Conservation (phyloP, 768 basidiomycete genomes). For the Rhizopogon roseolus region DNA sequence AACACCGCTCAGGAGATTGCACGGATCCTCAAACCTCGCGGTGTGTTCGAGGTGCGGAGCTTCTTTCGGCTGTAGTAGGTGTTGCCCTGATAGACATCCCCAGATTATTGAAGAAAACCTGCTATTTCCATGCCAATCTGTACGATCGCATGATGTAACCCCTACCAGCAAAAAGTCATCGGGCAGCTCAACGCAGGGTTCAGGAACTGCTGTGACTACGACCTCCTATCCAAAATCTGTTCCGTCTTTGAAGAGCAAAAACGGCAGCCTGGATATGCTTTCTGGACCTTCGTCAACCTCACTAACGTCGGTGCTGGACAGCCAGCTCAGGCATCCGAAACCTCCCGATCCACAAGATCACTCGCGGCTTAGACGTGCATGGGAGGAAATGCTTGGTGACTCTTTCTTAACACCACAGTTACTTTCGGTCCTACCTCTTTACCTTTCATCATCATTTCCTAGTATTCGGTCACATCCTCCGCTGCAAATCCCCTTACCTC, state of each 20-base stretch:
- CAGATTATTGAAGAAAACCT: slow-evolving; percentile 74
- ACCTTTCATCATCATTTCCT: slow-evolving; percentile 53
- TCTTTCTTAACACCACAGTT: slow-evolving; percentile 54
- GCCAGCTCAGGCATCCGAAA: slow-evolving; percentile 7
- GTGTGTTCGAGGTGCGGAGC: slow-evolving; percentile 53
- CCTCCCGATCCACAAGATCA: slow-evolving; percentile 55
- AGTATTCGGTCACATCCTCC: slow-evolving; percentile 47
- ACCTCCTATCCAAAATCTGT: slow-evolving; percentile 19
- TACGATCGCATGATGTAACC: slow-evolving; percentile 2
- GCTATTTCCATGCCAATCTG: slow-evolving; percentile 54
- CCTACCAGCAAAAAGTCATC: slow-evolving; percentile 12
- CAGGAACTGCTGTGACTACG: slow-evolving; percentile 19
- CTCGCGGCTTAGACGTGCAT: slow-evolving; percentile 52
- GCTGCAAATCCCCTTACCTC: slow-evolving; percentile 51
- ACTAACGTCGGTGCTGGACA: slow-evolving; percentile 14
- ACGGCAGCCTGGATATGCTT: slow-evolving; percentile 6
- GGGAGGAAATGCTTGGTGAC: slow-evolving; percentile 61
- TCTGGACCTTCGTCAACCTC: slow-evolving; percentile 15
- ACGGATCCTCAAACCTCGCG: slow-evolving; percentile 60
- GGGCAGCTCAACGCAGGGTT: slow-evolving; percentile 21
- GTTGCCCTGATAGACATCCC: slow-evolving; percentile 4
- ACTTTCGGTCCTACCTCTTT: slow-evolving; percentile 60
- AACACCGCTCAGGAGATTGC: slow-evolving; percentile 49
- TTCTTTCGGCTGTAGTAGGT: slow-evolving; percentile 1
- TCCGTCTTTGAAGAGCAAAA: slow-evolving; percentile 12